Conservation (phyloP, 129 eudicot genomes). For the Flaveria ramosissima region DNA sequence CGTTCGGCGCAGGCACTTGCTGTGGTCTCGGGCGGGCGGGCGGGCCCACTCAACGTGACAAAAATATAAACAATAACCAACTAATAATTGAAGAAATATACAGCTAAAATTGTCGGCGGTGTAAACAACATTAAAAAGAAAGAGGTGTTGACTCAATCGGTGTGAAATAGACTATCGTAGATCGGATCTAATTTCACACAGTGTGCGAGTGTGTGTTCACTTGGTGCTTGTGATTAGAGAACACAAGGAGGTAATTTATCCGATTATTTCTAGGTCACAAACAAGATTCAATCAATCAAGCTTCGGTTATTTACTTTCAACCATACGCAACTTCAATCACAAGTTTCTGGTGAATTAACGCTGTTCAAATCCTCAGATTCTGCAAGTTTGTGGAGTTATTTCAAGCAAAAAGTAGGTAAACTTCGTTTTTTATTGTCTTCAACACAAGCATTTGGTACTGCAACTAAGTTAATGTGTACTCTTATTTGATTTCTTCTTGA, state of each 20-base stretch:
- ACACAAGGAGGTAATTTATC: neutral
- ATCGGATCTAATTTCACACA: constrained; percentile 25
- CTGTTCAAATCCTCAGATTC: constrained; percentile 3
- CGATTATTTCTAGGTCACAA: constrained; percentile 14
- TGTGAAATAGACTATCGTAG: constrained; percentile 17
- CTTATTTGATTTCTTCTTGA: neutral
- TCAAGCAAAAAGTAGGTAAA: neutral
- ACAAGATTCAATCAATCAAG: constrained; percentile 25
- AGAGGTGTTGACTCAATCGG: constrained; percentile 13
- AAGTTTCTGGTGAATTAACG: constrained; percentile 24
- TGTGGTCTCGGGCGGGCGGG: no score
- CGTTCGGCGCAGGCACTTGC: no score
- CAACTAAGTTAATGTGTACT: constrained; percentile 1
- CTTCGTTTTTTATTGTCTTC: constrained; percentile 18
- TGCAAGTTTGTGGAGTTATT: constrained; percentile 16
- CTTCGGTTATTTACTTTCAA: neutral
- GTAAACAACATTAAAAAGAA: neutral
- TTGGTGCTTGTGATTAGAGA: neutral
- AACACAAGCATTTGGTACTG: constrained; percentile 2
- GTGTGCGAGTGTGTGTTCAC: neutral
- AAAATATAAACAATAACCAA: no score
- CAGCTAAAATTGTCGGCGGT: constrained; percentile 17
- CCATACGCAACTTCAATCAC: constrained; percentile 31
- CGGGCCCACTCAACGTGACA: no score
- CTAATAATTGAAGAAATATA: neutral